These are phyloP conservation scores for Monilinia fructigena DNA, from an alignment of 2,329 filamentous ascomycete genomes.

Conservation along the genomic window DNA sequence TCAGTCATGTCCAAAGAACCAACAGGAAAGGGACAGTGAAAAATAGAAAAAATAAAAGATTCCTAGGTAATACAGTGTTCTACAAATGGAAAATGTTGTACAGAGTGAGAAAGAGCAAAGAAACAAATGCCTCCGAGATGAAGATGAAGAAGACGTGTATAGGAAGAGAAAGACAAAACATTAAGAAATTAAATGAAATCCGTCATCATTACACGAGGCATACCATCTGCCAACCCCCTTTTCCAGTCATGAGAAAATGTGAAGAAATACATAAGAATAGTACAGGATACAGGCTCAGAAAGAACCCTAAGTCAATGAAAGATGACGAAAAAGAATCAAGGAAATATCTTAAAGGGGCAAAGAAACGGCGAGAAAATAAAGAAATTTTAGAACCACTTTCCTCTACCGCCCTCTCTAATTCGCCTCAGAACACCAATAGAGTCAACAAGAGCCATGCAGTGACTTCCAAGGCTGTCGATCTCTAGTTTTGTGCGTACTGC, in stretches of 20 bases:
- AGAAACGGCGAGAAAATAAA: not conserved
- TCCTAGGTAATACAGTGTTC: not conserved
- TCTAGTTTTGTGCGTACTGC: constrained; percentile 50
- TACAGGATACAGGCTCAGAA: not conserved
- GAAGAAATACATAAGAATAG: not conserved
- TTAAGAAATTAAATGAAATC: constrained; percentile 3
- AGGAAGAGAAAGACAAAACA: constrained; percentile 1
- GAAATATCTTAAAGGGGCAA: not conserved
- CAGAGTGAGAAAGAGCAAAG: not conserved
- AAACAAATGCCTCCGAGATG: constrained; percentile 2
- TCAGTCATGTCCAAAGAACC: constrained; percentile 11
- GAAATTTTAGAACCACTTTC: constrained; percentile 45
- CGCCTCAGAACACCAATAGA: constrained; percentile 53
- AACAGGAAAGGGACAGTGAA: not conserved
- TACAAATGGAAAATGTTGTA: constrained; percentile 10
- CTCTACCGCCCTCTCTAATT: constrained; percentile 48
- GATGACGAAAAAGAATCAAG: not conserved
- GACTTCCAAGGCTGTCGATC: constrained; percentile 49
- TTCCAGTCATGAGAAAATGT: not conserved
- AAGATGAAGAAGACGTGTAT: constrained; percentile 10
- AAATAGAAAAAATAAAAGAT: constrained; percentile 2
- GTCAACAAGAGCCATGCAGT: constrained; percentile 53
- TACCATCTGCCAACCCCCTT: constrained; percentile 5
- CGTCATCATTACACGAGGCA: constrained; percentile 16
- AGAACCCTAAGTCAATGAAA: not conserved